phyloP scores from a whole-genome alignment of 441 rosid genomes.

The Biscutella laevigata region DNA sequence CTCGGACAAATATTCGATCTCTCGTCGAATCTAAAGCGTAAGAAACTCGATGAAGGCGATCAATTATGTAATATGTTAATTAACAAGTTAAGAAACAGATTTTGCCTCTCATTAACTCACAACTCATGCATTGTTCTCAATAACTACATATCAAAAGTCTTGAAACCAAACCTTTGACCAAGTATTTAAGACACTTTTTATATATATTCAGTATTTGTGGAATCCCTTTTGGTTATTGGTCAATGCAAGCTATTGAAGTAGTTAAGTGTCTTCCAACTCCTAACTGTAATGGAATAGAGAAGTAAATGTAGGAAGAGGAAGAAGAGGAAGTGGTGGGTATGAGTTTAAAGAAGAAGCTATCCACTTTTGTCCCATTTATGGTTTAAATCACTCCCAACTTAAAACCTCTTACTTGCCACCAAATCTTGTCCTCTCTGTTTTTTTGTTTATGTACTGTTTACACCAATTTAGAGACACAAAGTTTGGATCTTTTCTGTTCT shows the following conservation, averaged over 20 bases:
- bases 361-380: constrained; percentile 20
- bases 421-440: constrained; percentile 18
- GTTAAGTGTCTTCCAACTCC: constrained; percentile 26
- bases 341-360: too few relatives aligned
- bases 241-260: constrained; percentile 23
- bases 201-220: constrained; percentile 19
- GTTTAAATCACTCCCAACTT: constrained; percentile 8
- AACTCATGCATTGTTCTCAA: constrained; percentile 5
- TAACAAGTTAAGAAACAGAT: constrained; percentile 24
- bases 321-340: constrained; percentile 22
- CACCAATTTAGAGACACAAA: constrained; percentile 6
- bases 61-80: constrained; percentile 17
- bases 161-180: constrained; percentile 16
- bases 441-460: constrained; percentile 15
- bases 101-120: constrained; percentile 21
- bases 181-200: constrained; percentile 10
- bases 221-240: constrained; percentile 15
- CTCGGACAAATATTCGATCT: not conserved
- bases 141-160: not conserved
- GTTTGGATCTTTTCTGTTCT: constrained; percentile 17
- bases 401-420: constrained; percentile 24
- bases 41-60: not conserved
- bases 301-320: constrained; percentile 20
- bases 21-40: not conserved
- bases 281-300: constrained; percentile 28